Conservation (phyloP, 345 rosid species). For the Alliaria petiolata region DNA sequence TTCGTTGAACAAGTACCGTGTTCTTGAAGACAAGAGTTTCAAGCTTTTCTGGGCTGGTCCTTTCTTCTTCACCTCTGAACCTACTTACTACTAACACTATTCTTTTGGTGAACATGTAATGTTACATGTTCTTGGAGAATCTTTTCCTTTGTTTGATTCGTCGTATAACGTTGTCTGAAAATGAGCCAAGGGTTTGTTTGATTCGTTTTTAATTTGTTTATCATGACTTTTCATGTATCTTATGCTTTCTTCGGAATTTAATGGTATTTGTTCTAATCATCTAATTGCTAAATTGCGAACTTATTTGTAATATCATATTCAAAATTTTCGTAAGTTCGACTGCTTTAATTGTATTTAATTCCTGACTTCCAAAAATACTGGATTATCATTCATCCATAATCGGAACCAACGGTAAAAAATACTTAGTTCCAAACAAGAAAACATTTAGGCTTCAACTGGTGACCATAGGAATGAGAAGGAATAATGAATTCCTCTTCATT, state of each 20-base stretch:
- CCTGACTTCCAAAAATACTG: too few relatives aligned
- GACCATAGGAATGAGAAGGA: too few relatives aligned
- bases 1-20: constrained; percentile 35
- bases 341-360: too few relatives aligned
- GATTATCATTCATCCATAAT: too few relatives aligned
- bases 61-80: constrained; percentile 38
- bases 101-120: not conserved
- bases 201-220: constrained; percentile 6
- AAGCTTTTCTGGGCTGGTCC: constrained; percentile 40
- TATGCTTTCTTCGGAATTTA: not conserved
- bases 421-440: too few relatives aligned
- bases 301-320: too few relatives aligned
- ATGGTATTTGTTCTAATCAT: not conserved
- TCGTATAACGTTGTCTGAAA: constrained; percentile 6
- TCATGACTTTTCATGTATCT: constrained; percentile 2
- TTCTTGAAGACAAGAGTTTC: constrained; percentile 42
- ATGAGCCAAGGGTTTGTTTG: constrained; percentile 21
- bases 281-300: not conserved
- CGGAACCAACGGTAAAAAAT: too few relatives aligned
- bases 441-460: too few relatives aligned
- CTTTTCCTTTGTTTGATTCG: constrained; percentile 18
- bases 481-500: too few relatives aligned
- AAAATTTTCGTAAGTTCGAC: too few relatives aligned
- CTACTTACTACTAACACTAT: constrained; percentile 32
- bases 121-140: constrained; percentile 4